Percentiles rank a stretch among this genome's conserved stretches.
Conservation (phyloP, 148 eudicot genomes). For the Diospyros lotus region DNA sequence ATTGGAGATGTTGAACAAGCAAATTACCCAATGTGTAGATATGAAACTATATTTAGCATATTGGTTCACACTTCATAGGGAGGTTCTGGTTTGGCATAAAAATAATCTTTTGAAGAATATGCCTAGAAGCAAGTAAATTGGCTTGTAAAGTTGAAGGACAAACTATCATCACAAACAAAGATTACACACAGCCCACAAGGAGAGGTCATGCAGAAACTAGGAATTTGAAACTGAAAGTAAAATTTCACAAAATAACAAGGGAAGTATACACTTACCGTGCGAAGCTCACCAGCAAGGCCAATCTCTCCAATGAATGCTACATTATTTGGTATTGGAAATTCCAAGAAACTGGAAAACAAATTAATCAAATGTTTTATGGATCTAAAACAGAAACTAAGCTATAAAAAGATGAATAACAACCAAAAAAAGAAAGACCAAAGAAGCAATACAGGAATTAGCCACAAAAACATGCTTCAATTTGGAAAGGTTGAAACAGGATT, state of each 20-base stretch:
- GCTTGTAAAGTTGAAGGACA: neutral
- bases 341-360: constrained; percentile 66
- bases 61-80: neutral
- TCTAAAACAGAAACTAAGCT: neutral
- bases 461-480: neutral
- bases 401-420: no score
- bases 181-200: neutral
- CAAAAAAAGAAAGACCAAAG: neutral
- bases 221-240: neutral
- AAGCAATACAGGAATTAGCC: neutral
- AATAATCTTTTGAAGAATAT: neutral
- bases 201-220: neutral
- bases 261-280: constrained; percentile 43
- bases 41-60: neutral
- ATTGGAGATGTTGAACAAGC: neutral
- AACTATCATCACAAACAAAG: neutral
- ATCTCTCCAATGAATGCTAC: constrained; percentile 94
- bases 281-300: constrained; percentile 95
- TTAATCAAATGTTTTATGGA: neutral
- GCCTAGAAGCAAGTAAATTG: neutral
- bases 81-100: neutral
- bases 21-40: neutral
- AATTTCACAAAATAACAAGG: constrained; percentile 1
- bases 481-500: neutral
- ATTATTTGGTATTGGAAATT: constrained; percentile 65